Conservation (phyloP, 2,329 filamentous ascomycete genomes). For the Ceratocystis papillata region DNA sequence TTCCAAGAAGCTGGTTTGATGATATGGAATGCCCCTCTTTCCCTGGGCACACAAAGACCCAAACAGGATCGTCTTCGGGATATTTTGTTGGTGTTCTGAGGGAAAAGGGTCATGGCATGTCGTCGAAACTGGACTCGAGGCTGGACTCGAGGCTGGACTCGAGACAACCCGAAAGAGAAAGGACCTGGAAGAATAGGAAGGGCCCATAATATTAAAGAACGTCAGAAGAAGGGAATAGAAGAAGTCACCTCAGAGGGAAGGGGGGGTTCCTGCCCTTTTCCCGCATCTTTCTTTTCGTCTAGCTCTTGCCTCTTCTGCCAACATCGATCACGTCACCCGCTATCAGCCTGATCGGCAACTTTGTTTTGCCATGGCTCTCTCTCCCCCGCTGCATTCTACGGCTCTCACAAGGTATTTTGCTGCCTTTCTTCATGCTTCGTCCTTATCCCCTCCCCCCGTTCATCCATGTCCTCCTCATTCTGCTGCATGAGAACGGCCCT, state of each 20-base stretch:
- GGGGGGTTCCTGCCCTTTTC: neutral
- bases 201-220: neutral
- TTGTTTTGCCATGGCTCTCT: neutral
- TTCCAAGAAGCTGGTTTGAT: slow-evolving; percentile 6
- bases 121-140: neutral
- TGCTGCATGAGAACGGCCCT: slow-evolving; percentile 6
- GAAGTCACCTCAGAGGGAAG: neutral
- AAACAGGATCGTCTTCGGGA: slow-evolving; percentile 4
- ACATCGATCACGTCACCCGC: too few relatives aligned
- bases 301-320: neutral
- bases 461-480: neutral
- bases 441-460: neutral
- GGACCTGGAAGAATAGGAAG: neutral
- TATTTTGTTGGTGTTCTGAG: neutral
- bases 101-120: neutral
- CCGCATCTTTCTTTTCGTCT: neutral
- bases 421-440: neutral
- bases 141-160: neutral
- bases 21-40: slow-evolving; percentile 2
- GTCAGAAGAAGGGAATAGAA: neutral
- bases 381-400: neutral
- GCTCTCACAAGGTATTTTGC: neutral
- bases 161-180: slow-evolving; percentile 4
- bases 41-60: neutral
- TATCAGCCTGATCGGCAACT: too few relatives aligned